These are phyloP conservation scores for Pythium pyrilobum DNA, from an alignment of 352 stramenopile species.

Conservation along the genomic window DNA sequence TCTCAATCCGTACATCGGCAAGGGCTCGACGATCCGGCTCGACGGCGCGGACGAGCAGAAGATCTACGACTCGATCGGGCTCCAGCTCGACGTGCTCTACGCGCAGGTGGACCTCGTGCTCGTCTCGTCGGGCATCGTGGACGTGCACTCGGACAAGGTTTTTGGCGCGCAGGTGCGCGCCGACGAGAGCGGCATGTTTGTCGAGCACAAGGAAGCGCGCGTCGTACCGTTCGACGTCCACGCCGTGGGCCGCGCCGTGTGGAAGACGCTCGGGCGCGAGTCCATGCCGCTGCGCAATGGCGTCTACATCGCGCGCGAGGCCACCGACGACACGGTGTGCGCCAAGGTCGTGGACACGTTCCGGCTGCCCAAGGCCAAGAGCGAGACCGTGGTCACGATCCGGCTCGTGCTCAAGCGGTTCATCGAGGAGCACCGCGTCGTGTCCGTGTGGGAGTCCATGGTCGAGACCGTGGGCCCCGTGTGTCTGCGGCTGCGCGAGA, in stretches of 20 bases:
- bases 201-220: constrained; percentile 28
- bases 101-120: constrained; percentile 32
- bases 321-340: constrained; percentile 26
- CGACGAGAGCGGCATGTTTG: constrained; percentile 30
- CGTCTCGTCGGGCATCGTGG: constrained; percentile 8
- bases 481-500: constrained; percentile 13
- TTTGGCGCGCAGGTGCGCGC: constrained; percentile 24
- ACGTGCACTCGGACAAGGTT: constrained; percentile 13
- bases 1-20: constrained; percentile 15
- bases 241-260: constrained; percentile 31
- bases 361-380: constrained; percentile 17
- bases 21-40: constrained; percentile 13
- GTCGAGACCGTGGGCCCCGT: constrained; percentile 14
- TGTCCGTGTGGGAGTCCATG: constrained; percentile 18
- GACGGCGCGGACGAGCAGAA: constrained; percentile 11
- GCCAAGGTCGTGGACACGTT: constrained; percentile 43
- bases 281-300: constrained; percentile 32
- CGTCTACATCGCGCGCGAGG: constrained; percentile 28
- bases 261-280: constrained; percentile 15
- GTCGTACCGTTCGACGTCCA: constrained; percentile 28
- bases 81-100: constrained; percentile 32
- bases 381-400: constrained; percentile 17
- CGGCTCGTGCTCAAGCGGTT: constrained; percentile 21
- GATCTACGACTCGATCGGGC: constrained; percentile 18
- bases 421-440: constrained; percentile 11